A percentile compares a stretch with the other conserved stretches of the same genome.
These are phyloP conservation scores for Phoma sp. DNA, from an alignment of 2,329 filamentous ascomycete genomes.

Conservation along the genomic window DNA sequence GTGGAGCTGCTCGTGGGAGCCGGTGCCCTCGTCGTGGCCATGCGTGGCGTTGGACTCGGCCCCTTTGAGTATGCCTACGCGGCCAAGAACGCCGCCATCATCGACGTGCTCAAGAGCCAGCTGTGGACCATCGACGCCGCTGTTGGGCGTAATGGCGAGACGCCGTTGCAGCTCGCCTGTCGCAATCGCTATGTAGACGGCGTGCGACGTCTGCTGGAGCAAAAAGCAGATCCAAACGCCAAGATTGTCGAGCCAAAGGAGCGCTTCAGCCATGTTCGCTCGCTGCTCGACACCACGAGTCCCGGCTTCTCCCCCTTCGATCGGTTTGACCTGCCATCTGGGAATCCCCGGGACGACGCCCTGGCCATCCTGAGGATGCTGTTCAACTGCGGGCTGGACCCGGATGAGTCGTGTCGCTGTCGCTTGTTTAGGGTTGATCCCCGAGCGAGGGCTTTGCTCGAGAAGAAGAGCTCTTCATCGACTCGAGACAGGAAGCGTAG, in stretches of 20 bases:
- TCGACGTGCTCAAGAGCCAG: constrained; percentile 9
- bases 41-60: constrained; percentile 7
- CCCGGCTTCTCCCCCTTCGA: constrained; percentile 14
- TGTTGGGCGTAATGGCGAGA: constrained; percentile 16
- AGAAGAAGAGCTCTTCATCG: constrained; percentile 10
- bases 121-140: constrained; percentile 13
- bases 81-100: constrained; percentile 9
- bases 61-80: constrained; percentile 17
- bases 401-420: constrained; percentile 14
- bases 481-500: constrained; percentile 8
- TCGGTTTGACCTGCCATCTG: constrained; percentile 15
- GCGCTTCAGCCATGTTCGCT: constrained; percentile 13
- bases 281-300: constrained; percentile 6
- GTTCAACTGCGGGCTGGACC: constrained; percentile 13
- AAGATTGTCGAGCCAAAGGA: constrained; percentile 10
- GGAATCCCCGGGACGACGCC: constrained; percentile 14
- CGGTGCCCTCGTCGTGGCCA: constrained; percentile 12
- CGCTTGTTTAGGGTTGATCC: constrained; percentile 14
- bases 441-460: constrained; percentile 1
- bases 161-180: constrained; percentile 13
- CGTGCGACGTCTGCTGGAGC: constrained; percentile 16
- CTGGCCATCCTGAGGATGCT: constrained; percentile 16
- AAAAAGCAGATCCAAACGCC: constrained; percentile 14
- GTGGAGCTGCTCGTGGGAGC: constrained; percentile 14
- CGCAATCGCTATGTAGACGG: constrained; percentile 18